These are phyloP conservation scores for Pterulicium gracile DNA, from an alignment of 1,284 basidiomycete species.

Conservation along the genomic window DNA sequence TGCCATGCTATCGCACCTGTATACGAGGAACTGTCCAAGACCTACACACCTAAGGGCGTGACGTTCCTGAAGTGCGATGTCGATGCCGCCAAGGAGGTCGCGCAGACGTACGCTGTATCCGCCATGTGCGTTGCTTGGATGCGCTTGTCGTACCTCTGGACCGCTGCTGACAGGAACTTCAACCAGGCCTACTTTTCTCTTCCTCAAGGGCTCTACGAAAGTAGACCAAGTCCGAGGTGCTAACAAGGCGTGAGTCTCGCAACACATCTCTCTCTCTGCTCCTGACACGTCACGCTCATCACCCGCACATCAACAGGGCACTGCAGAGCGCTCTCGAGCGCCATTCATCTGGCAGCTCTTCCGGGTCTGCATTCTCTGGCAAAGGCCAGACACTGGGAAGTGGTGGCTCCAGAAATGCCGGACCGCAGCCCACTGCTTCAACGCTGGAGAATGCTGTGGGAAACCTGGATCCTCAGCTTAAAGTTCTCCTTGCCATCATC, in stretches of 20 bases:
- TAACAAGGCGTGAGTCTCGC: slow-evolving; percentile 25
- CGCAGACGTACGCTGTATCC: slow-evolving; percentile 43
- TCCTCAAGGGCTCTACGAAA: slow-evolving; percentile 55
- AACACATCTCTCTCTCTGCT: slow-evolving; percentile 2
- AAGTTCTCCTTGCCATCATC: slow-evolving; percentile 47
- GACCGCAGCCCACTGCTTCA: slow-evolving; percentile 20
- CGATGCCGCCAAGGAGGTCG: slow-evolving; percentile 57
- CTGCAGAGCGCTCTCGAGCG: slow-evolving; percentile 46
- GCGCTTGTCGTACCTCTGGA: too few relatives aligned
- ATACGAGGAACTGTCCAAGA: slow-evolving; percentile 55
- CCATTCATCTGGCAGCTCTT: slow-evolving; percentile 30
- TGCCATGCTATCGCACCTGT: slow-evolving; percentile 70
- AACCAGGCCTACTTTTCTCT: slow-evolving; percentile 80
- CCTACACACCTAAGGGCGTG: slow-evolving; percentile 40
- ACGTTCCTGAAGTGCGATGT: slow-evolving; percentile 78
- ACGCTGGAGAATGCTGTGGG: slow-evolving; percentile 16
- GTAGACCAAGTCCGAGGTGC: slow-evolving; percentile 63
- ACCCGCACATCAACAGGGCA: slow-evolving; percentile 25
- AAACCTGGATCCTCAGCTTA: slow-evolving; percentile 54
- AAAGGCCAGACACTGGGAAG: slow-evolving; percentile 57
- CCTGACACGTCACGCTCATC: background rate
- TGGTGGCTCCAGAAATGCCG: slow-evolving; percentile 20
- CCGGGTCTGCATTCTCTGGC: slow-evolving; percentile 45
- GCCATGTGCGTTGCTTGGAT: slow-evolving; percentile 51
- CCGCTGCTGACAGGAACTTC: too few relatives aligned